phyloP scores from a whole-genome alignment of 805 yeast genomes.

The Nakazawaea populi region DNA sequence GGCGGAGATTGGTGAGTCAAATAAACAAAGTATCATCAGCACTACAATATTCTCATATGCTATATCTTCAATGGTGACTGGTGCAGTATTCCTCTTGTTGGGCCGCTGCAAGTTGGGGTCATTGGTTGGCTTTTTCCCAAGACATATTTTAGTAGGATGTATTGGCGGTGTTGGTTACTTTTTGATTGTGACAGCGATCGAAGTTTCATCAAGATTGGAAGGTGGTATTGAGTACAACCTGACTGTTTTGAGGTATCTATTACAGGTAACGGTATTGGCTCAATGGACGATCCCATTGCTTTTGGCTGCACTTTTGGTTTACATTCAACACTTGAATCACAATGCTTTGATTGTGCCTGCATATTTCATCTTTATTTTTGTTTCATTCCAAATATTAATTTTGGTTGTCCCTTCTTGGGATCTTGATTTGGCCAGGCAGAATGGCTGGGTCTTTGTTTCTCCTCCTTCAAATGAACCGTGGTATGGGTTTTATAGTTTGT shows the following conservation, averaged over 20 bases:
- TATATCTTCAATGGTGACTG: slow-evolving; percentile 78
- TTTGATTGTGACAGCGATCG: slow-evolving; percentile 82
- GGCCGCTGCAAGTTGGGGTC: slow-evolving; percentile 82
- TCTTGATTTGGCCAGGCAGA: slow-evolving; percentile 52
- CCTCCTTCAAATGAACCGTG: slow-evolving; percentile 72
- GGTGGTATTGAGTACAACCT: slow-evolving; percentile 63
- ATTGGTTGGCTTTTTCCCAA: slow-evolving; percentile 89
- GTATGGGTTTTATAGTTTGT: slow-evolving; percentile 78
- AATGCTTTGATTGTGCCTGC: slow-evolving; percentile 75
- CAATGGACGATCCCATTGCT: slow-evolving; percentile 70
- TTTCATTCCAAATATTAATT: slow-evolving; percentile 63
- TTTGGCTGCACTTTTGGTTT: slow-evolving; percentile 55
- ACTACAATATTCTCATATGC: slow-evolving; percentile 88
- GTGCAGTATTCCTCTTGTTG: slow-evolving; percentile 65
- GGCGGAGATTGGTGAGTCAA: slow-evolving; percentile 42
- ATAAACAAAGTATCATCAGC: slow-evolving; percentile 54
- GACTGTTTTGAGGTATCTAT: slow-evolving; percentile 44
- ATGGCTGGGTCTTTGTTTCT: slow-evolving; percentile 81
- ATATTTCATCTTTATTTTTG: slow-evolving; percentile 69
- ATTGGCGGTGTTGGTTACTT: slow-evolving; percentile 98
- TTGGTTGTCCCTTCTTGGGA: slow-evolving; percentile 60
- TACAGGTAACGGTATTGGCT: slow-evolving; percentile 38
- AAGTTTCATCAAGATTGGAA: slow-evolving; percentile 79
- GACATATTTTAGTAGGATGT: slow-evolving; percentile 94
- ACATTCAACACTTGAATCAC: slow-evolving; percentile 52